These are phyloP conservation scores for Candida pseudofarinosa DNA, from an alignment of 805 yeast genomes.

Conservation along the genomic window DNA sequence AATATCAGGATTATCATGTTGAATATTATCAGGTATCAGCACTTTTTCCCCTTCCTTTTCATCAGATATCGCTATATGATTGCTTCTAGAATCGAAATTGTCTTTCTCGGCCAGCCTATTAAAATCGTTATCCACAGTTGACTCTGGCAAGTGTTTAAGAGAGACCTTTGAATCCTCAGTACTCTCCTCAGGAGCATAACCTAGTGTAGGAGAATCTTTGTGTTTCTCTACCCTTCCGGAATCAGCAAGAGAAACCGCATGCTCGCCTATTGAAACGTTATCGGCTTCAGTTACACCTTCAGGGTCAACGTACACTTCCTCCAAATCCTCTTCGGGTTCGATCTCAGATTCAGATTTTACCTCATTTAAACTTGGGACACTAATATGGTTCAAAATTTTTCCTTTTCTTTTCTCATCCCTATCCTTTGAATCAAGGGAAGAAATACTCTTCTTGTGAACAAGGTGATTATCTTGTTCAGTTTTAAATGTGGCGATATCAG, in stretches of 20 bases:
- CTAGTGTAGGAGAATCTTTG: not conserved
- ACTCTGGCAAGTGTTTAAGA: not conserved
- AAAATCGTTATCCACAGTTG: not conserved
- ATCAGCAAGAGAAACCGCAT: not conserved
- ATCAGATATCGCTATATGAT: not conserved
- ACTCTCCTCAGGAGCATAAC: not conserved
- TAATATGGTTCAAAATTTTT: not conserved
- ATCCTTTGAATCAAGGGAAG: not conserved
- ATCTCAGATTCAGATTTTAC: constrained; percentile 1
- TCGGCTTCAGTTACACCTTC: not conserved
- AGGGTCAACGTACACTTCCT: not conserved
- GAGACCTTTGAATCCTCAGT: not conserved
- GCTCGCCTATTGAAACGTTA: not conserved
- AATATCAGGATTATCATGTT: not conserved
- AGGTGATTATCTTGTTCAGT: not conserved
- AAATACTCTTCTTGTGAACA: no score
- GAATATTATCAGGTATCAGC: not conserved
- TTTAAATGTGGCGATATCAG: not conserved
- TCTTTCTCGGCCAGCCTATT: not conserved
- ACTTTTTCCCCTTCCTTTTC: not conserved
- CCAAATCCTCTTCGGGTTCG: not conserved
- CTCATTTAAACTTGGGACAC: not conserved
- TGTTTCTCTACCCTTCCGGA: no score
- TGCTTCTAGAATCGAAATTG: not conserved
- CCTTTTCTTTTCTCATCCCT: not conserved